These are phyloP conservation scores for Actinomucor elegans DNA, from an alignment of 371 early-diverging fungal species.

Conservation along the genomic window DNA sequence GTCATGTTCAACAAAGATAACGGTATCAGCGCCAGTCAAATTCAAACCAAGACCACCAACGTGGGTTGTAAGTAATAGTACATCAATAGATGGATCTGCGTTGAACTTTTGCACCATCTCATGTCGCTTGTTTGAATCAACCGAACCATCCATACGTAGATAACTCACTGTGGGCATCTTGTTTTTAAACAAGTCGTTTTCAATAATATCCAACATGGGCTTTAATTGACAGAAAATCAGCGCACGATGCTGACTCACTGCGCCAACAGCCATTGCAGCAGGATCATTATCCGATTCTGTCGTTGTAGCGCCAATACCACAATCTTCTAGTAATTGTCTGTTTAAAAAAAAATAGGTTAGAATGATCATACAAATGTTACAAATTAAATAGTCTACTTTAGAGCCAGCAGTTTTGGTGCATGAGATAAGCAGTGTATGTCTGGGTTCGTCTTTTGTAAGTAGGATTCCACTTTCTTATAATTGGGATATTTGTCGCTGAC, in stretches of 20 bases:
- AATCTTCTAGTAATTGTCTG: conserved; percentile 84
- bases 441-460: conserved; percentile 60
- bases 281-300: conserved; percentile 50
- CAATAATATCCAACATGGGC: conserved; percentile 96
- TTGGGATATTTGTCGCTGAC: conserved; percentile 86
- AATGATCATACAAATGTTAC: background rate
- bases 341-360: background rate
- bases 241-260: conserved; percentile 90
- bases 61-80: conserved; percentile 94
- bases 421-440: conserved; percentile 83
- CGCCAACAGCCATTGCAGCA: conserved; percentile 52
- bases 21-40: conserved; percentile 98
- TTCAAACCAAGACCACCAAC: conserved; percentile 99
- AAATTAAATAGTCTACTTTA: conserved; percentile 56
- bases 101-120: conserved; percentile 95
- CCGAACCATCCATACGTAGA: conserved; percentile 96
- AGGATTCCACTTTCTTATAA: conserved; percentile 63
- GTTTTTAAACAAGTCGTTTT: conserved; percentile 81
- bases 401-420: conserved; percentile 91
- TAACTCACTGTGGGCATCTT: conserved; percentile 90
- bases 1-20: conserved; percentile 99
- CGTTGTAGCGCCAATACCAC: conserved; percentile 84
- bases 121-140: conserved; percentile 83
- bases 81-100: conserved; percentile 93
- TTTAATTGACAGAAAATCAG: conserved; percentile 98